Evolutionary conservation across 2,329 filamentous ascomycete species (phyloP).

Genomic region (Aspergillus jensenii): DNA sequence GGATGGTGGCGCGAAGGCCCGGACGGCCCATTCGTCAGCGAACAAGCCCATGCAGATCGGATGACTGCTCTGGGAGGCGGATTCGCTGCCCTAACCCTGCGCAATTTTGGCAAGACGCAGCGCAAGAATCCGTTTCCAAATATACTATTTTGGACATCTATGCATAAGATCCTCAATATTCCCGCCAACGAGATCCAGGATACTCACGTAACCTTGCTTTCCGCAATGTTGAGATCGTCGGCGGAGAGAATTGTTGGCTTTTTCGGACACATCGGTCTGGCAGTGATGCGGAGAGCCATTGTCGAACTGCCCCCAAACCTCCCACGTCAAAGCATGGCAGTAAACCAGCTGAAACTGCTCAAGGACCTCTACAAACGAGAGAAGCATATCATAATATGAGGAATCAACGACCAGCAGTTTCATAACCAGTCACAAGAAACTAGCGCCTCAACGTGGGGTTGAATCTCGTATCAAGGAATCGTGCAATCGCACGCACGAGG

Average conservation of each 20-base stretch:
- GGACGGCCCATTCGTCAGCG: constrained; percentile 59
- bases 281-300: constrained; percentile 67
- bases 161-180: constrained; percentile 76
- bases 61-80: constrained; percentile 84
- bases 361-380: constrained; percentile 38
- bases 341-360: constrained; percentile 39
- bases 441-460: too few species aligned
- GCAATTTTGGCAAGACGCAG: constrained; percentile 72
- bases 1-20: constrained; percentile 67
- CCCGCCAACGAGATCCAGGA: constrained; percentile 66
- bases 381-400: constrained; percentile 38
- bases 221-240: constrained; percentile 70
- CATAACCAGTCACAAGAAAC: background rate
- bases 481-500: too few species aligned
- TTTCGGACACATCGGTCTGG: constrained; percentile 76
- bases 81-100: constrained; percentile 77
- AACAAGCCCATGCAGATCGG: constrained; percentile 74
- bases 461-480: too few species aligned
- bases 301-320: constrained; percentile 65
- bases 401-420: background rate
- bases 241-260: constrained; percentile 75
- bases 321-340: constrained; percentile 35
- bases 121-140: constrained; percentile 75
- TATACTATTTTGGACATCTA: constrained; percentile 75
- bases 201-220: constrained; percentile 70